Base-by-base conservation (phyloP, 192 early-diverging fungal genomes). In the Backusella tarrabulga region DNA sequence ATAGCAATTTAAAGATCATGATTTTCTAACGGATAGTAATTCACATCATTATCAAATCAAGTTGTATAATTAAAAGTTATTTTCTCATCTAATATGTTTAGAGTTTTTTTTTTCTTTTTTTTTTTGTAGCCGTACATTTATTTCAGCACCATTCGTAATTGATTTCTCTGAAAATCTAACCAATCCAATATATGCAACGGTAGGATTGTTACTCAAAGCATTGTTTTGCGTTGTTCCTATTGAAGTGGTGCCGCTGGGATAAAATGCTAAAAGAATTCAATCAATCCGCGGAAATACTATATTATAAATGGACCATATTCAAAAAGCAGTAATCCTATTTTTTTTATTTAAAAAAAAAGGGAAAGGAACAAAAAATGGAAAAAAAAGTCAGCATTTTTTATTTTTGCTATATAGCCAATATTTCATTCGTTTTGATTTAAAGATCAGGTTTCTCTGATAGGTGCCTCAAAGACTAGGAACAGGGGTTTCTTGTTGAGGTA, bases 1-100 rank as follows among this genome's bases (percentile, higher is more conserved):
- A 75, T 38, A 40, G 74, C 29, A 75, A 75, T 60, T 26, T 29
- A 63, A 63, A 63, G 56, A 63, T 63, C 56, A 63, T 50, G 46
- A 29, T 63, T 26, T 63, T 29, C 26, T 29, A 63, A 29, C 21
- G 19, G 41, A 6, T 50, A 34, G 26, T 50, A 46, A 32, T 50
- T 19, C 26, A 46, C 63, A 38, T 56, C 8, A n/a, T 26, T 41
- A 19, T 11, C 21, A 73, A 36, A 15, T n/a, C 14, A 23, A 36
- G 7, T 38, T 26, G 52, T 56, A 34, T 38, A 54, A 21, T 17
- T 56, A 34, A 21, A 17, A 6, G 17, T 1, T 54, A 35, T 46
- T 29, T 23, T 76, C 5, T 67, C 60, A 32, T 63, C 23, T 29
- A 63, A 7, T 63, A 9, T 12, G 14, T 29, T 14, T 12, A 26